Evolutionary conservation across 768 basidiomycete genomes (phyloP).

Genomic region (Pleurotus ostreatus): DNA sequence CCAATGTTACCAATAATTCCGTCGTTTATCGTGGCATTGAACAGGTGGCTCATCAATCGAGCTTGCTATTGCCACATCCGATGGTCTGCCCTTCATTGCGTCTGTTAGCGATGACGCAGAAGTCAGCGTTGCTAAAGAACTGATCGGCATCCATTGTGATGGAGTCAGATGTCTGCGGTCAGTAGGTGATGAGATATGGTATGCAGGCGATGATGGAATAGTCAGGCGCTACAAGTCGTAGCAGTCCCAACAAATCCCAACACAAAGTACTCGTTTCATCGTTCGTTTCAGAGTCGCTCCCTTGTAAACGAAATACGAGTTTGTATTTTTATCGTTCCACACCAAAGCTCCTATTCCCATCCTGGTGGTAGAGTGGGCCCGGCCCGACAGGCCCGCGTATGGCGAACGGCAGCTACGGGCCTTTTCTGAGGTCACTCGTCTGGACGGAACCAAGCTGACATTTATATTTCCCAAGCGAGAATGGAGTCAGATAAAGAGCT

Average conservation of each 20-base stretch:
- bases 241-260: too few relatives aligned
- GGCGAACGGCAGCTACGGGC: not conserved
- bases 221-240: slow-evolving; percentile 41
- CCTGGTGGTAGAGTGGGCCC: not conserved
- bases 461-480: slow-evolving; percentile 1
- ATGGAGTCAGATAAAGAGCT: slow-evolving; percentile 3
- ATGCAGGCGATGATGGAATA: slow-evolving; percentile 59
- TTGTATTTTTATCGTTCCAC: too few relatives aligned
- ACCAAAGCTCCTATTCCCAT: too few relatives aligned
- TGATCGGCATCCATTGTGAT: slow-evolving; percentile 61
- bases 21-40: not conserved
- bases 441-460: too few relatives aligned
- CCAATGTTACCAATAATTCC: slow-evolving; percentile 4
- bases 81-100: slow-evolving; percentile 59
- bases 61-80: slow-evolving; percentile 48
- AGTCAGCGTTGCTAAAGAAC: slow-evolving; percentile 35
- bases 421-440: not conserved
- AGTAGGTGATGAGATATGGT: slow-evolving; percentile 38
- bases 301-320: too few relatives aligned
- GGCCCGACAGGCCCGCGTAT: not conserved
- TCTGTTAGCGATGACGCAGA: slow-evolving; percentile 38
- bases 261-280: too few relatives aligned
- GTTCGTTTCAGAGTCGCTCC: too few relatives aligned
- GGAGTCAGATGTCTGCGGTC: slow-evolving; percentile 41
- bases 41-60: slow-evolving; percentile 18